Evolutionary conservation across 2,329 filamentous ascomycete species (phyloP).

Genomic region (Furcasterigmium sp.): DNA sequence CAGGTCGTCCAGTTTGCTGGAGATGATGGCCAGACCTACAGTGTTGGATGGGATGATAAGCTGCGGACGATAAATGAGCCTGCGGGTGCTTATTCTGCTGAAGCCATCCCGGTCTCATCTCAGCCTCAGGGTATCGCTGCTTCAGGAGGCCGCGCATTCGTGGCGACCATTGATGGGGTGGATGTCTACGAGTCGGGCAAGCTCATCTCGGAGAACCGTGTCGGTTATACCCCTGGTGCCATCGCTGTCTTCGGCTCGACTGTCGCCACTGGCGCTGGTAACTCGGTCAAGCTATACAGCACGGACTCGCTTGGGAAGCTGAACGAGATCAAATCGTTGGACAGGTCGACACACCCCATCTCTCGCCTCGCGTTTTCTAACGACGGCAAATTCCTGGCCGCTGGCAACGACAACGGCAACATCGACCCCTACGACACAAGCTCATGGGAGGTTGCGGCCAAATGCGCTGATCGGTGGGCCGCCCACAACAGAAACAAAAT

Average conservation of each 20-base stretch:
- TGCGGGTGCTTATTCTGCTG: slow-evolving; percentile 69
- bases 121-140: slow-evolving; percentile 75
- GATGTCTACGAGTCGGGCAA: slow-evolving; percentile 55
- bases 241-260: slow-evolving; percentile 63
- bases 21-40: slow-evolving; percentile 63
- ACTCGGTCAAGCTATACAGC: slow-evolving; percentile 70
- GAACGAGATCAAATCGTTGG: slow-evolving; percentile 50
- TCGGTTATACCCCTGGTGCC: slow-evolving; percentile 61
- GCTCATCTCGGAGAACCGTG: slow-evolving; percentile 52
- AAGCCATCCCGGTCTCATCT: slow-evolving; percentile 60
- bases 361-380: slow-evolving; percentile 80
- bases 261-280: slow-evolving; percentile 73
- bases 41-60: slow-evolving; percentile 91
- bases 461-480: slow-evolving; percentile 54
- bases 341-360: slow-evolving; percentile 65
- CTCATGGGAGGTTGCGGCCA: slow-evolving; percentile 64
- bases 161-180: slow-evolving; percentile 50
- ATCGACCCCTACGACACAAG: slow-evolving; percentile 72
- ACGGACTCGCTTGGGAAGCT: slow-evolving; percentile 52
- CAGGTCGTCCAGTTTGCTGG: slow-evolving; percentile 74
- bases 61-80: slow-evolving; percentile 73
- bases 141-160: slow-evolving; percentile 44
- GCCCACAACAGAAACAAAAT: slow-evolving; percentile 52
- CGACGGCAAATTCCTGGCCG: slow-evolving; percentile 72
- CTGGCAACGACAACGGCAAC: slow-evolving; percentile 79